These are phyloP conservation scores for Sonneratia caseolaris DNA, from an alignment of 345 rosid genomes.

Conservation along the genomic window DNA sequence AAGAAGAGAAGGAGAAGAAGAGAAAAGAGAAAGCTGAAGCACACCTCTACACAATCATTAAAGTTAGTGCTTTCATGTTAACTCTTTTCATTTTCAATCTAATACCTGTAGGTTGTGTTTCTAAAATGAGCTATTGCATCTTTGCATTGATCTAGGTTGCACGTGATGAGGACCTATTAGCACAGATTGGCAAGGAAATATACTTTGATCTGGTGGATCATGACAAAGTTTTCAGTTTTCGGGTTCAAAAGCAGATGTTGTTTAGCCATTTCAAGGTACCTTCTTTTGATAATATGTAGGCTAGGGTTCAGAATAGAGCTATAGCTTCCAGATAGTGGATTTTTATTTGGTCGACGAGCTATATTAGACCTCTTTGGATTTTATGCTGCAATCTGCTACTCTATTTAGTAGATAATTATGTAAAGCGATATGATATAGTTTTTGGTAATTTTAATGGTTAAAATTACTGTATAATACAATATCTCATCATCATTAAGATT, in stretches of 20 bases:
- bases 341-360: not conserved
- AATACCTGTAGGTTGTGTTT: not conserved
- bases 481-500: not conserved
- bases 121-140: not conserved
- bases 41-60: constrained; percentile 49
- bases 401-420: not conserved
- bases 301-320: not conserved
- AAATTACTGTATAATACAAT: not conserved
- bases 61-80: constrained; percentile 19
- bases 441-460: not conserved
- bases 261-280: constrained; percentile 33
- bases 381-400: not conserved
- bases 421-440: not conserved
- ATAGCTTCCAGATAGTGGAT: not conserved
- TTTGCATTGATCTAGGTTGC: constrained; percentile 24
- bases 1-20: constrained; percentile 59
- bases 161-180: constrained; percentile 35
- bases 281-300: not conserved
- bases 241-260: constrained; percentile 23
- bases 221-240: constrained; percentile 35
- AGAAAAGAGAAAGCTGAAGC: constrained; percentile 50
- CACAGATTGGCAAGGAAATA: constrained; percentile 39
- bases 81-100: constrained; percentile 2
- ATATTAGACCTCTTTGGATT: not conserved
- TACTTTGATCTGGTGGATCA: constrained; percentile 48